Evolutionary conservation across 2,329 filamentous ascomycete genomes (phyloP), one percentile per base, ranked within the genome.

Genomic region (Graphilbum fragrans): DNA sequence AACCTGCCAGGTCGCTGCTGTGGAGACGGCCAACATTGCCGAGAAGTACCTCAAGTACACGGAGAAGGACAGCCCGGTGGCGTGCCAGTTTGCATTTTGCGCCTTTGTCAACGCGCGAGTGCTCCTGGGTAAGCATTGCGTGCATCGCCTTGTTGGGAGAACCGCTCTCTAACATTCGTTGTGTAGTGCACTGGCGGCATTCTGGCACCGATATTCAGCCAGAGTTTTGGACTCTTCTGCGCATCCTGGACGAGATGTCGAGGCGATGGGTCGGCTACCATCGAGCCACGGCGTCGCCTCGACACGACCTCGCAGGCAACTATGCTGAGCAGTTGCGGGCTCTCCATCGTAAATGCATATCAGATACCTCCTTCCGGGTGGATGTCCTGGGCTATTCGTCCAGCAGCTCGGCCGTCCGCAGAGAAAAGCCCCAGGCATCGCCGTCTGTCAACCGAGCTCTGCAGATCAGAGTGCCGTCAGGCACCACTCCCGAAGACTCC

Each of bases 1-100:
- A 41, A 70, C 68, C 0, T 71, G 68, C 43, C 56, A 66, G 29
- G 49, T 58, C 1, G 67, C 68, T 0, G 66, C 67, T 0, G 51
- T 59, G 0, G 67, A 71, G 41, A 69, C 62, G 0, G 57, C 66
- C 0, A 62, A 58, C 1, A 71, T 71, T 23, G 59, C 60, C 0
- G 53, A 58, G 5, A 67, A 69, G 41, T 71, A 67, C 44, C 53
- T 71, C 1, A 56, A 62, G 19, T 55, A 62, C 45, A 56, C 60
- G 2, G 44, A 25, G 4, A 54, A 59, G 2, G 42, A 36, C 4
- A 45, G 50, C 3, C 55, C 55, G 0, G 49, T 60, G 0, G 53
- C 51, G 6, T 56, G 52, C 27, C 66, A 69, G 31, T 68, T 67
- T 47, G 56, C 63, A 0, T 65, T 70, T 27, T 70, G 66, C 44